Base-by-base conservation (phyloP, 352 stramenopile species). In the Blastocystis sp. region DNA sequence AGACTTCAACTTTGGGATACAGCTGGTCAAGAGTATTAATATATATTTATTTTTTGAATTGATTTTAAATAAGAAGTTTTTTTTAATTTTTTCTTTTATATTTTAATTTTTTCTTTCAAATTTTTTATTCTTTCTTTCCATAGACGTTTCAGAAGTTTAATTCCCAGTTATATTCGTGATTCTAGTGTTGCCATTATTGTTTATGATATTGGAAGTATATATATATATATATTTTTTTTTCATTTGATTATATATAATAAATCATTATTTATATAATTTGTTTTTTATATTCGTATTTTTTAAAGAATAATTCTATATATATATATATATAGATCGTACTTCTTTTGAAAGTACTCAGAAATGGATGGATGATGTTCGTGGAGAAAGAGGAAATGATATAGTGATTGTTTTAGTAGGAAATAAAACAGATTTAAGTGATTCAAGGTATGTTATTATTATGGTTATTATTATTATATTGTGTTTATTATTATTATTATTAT, bases 331-430 rank as follows among this genome's bases (percentile, higher is more conserved):
- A 86, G 78, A 94, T 70, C 81, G 86, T 32, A 82, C 84, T 40
- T 93, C 83, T 0, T 99, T 96, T 70, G 68, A 95, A 16, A 97
- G 96, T 73, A 95, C 88, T 34, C 80, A 80, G 64, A 96, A 98
- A 69, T 99, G 91, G 91, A 91, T 99, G 25, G 87, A 95, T 70
- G 91, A 99, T 66, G 88, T 97, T 28, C 80, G 91, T 35, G 86
- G 81, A 31, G 90, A 97, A 70, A 78, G 90, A 55, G 90, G 89
- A 33, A 89, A 94, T 62, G 88, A 98, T 70, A 90, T 97, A 23
- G 83, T 99, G 32, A 94, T 99, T 76, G 94, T 95, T 75, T 74
- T 99, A 5, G 91, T 98, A 30, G 91, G 90, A 48, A 99, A 99
- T 75, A 99, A 99, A 76, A 98, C 89, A 32, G 91, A 99, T 72